These are phyloP conservation scores for Fusarium beomiforme DNA, from an alignment of 2,329 filamentous ascomycete species.

Conservation along the genomic window DNA sequence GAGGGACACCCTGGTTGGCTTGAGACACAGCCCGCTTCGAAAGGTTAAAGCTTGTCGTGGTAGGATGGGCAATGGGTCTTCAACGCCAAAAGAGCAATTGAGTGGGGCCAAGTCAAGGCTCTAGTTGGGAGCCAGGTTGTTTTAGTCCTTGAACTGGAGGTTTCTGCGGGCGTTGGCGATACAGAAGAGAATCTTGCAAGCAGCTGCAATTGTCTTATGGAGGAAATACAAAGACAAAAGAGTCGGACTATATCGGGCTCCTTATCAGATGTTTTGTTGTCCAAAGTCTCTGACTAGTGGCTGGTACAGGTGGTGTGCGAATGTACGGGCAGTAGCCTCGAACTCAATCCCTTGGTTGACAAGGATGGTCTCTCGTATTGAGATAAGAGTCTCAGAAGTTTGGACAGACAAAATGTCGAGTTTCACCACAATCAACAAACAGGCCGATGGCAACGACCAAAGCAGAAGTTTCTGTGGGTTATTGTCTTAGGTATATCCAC, in stretches of 20 bases:
- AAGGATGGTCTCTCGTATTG: slow-evolving; percentile 3
- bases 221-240: not conserved
- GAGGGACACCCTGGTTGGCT: slow-evolving; percentile 11
- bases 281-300: not conserved
- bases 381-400: slow-evolving; percentile 23
- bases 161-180: slow-evolving; percentile 18
- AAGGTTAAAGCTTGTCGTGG: slow-evolving; percentile 24
- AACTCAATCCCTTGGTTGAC: slow-evolving; percentile 14
- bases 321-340: not conserved
- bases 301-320: not conserved
- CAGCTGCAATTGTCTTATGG: not conserved
- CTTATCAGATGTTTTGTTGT: not conserved
- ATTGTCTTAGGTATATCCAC: not conserved
- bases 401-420: not conserved
- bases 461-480: not conserved
- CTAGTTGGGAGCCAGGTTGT: slow-evolving; percentile 11
- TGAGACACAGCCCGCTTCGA: slow-evolving; percentile 30
- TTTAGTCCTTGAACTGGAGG: slow-evolving; percentile 14
- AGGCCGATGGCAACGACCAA: not conserved
- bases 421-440: slow-evolving; percentile 19
- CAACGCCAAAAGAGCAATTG: slow-evolving; percentile 10
- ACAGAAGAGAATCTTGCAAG: not conserved
- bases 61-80: slow-evolving; percentile 13
- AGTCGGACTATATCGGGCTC: not conserved
- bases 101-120: not conserved